These are phyloP conservation scores for Porphyrellus cyaneotinctus DNA, from an alignment of 768 basidiomycete genomes.

Conservation along the genomic window DNA sequence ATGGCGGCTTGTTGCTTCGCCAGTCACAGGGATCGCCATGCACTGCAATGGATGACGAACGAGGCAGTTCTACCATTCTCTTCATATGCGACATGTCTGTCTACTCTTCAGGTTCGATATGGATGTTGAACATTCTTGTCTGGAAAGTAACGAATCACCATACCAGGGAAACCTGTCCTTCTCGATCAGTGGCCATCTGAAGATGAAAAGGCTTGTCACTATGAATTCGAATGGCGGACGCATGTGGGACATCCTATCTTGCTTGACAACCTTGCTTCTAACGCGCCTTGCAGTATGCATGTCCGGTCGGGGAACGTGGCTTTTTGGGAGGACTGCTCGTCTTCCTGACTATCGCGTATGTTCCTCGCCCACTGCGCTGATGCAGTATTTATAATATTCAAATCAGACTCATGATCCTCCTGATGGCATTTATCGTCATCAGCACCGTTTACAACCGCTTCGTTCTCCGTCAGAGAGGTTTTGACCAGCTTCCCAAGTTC, in stretches of 20 bases:
- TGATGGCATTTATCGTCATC: slow-evolving; percentile 61
- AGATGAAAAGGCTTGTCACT: slow-evolving; percentile 67
- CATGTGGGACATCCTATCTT: slow-evolving; percentile 46
- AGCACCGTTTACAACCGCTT: slow-evolving; percentile 77
- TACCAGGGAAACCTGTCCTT: slow-evolving; percentile 46
- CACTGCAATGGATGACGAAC: slow-evolving; percentile 37
- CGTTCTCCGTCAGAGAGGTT: slow-evolving; percentile 65
- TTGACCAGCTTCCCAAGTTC: slow-evolving; percentile 70
- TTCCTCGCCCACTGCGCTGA: not conserved
- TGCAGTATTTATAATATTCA: not conserved
- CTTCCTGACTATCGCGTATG: slow-evolving; percentile 36
- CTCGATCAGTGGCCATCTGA: slow-evolving; percentile 61
- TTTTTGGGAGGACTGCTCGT: slow-evolving; percentile 50
- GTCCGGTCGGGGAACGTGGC: slow-evolving; percentile 59
- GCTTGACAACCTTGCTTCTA: not conserved
- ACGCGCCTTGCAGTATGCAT: slow-evolving; percentile 52
- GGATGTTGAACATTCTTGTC: not conserved
- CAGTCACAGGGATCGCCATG: slow-evolving; percentile 66
- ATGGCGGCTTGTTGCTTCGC: slow-evolving; percentile 51
- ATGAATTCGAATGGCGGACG: slow-evolving; percentile 81
- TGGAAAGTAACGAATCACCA: not conserved
- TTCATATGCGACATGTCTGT: slow-evolving; percentile 74
- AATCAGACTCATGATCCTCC: slow-evolving; percentile 49
- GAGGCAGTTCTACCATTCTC: slow-evolving; percentile 63
- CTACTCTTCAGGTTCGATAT: slow-evolving; percentile 44